Evolutionary conservation across 73 alveolate genomes (phyloP), one percentile per base, ranked within the genome.

Genomic region (Paramecium sexaurelia): DNA sequence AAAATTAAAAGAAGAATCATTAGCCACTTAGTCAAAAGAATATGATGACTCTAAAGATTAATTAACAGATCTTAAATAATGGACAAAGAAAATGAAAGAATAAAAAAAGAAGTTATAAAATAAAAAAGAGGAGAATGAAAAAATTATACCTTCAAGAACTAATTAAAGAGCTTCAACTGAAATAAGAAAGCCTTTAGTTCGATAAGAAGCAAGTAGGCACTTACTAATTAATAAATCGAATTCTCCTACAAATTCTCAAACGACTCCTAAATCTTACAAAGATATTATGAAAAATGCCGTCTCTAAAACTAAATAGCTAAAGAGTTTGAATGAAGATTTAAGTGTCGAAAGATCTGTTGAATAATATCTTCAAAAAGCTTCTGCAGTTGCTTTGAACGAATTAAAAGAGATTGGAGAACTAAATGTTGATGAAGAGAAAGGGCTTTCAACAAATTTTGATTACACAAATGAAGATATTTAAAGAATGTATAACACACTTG

Each of bases 11-110:
- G 90, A 78, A 22, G 90, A 78, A 78, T 41, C 68, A 22, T 43
- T 78, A 78, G 55, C 68, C 7, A 41, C 90, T 19, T 22, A 26
- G 55, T 78, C 45, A 40, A 26, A 41, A 24, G 90, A 78, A 22
- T 43, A 78, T 78, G 43, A 78, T 29, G 90, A 78, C 7, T 71
- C 55, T 20, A 39, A 43, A 19, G 90, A 78, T 22, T 6, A 26
- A 51, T 17, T 51, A 6, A 78, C 68, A 19, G 71, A 39, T 40
- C 40, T 78, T 10, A 78, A 26, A 78, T 19, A 20, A 41, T 78
- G 90, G 90, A 41, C 90, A 24, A 78, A 78, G 27, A 37, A 43
- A 41, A 1, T 78, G 73, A 78, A 78, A 17, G 68, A 78, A 78
- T 8, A 19, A 24, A 78, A 43, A 40, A 45, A 24, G 26, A 78